A percentile compares a stretch with the other conserved stretches of the same genome.
phyloP scores from a whole-genome alignment of 2,329 filamentous ascomycete species.

The Cadophora sp. region DNA sequence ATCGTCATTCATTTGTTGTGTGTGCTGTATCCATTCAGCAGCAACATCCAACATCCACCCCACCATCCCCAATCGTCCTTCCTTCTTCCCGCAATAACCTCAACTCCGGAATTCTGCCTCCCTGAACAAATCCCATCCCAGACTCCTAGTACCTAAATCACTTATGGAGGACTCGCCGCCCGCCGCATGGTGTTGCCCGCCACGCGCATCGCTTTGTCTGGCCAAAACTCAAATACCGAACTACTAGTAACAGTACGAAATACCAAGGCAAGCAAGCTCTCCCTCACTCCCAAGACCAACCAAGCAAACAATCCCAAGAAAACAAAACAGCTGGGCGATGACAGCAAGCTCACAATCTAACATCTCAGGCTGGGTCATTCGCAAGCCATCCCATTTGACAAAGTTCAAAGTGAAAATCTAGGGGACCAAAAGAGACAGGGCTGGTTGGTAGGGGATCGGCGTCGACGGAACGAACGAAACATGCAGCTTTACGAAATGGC shows the following conservation, averaged over 20 bases:
- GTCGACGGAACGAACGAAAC: background rate
- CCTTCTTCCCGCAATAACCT: background rate
- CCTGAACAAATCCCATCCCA: background rate
- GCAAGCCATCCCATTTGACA: background rate
- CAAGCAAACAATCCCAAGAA: background rate
- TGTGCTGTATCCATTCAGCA: background rate
- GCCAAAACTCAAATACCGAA: background rate
- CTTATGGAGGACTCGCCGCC: too few relatives aligned
- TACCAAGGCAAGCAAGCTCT: background rate
- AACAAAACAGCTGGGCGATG: background rate
- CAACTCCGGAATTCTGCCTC: background rate
- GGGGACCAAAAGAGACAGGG: background rate
- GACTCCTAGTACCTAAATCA: background rate
- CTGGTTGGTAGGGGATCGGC: conserved; percentile 14
- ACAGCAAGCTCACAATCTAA: conserved; percentile 11
- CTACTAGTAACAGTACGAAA: background rate
- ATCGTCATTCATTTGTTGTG: background rate
- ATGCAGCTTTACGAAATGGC: conserved; percentile 14
- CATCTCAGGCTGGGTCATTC: background rate
- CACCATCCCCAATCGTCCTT: background rate
- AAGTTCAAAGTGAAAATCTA: background rate
- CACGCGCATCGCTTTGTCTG: background rate
- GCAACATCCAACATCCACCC: background rate
- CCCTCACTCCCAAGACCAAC: background rate
- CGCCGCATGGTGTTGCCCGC: too few relatives aligned